Evolutionary conservation across 2,329 filamentous ascomycete species (phyloP), one percentile per base, ranked within the genome.

Genomic region (Colletotrichum acutatum): DNA sequence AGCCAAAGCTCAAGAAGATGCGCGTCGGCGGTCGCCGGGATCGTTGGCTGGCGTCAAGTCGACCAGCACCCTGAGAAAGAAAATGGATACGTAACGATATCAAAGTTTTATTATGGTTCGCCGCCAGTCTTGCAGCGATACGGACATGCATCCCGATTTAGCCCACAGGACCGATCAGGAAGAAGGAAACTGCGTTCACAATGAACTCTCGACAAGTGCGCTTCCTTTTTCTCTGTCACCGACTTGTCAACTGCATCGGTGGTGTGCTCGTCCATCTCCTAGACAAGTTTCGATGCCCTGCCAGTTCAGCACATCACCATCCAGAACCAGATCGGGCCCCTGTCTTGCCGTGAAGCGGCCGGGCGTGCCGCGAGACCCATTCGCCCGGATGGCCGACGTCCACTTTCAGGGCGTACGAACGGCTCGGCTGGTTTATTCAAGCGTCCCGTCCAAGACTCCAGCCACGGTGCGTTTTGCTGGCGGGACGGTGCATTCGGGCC

Each of bases 1-100:
- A 60, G 71, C 37, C 66, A 56, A 56, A 72, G 66, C 71, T 70
- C 28, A 60, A 16, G 11, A 42, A 56, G 59, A 70, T 70, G 60
- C 11, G 53, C 54, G 52, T 30, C 32, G 56, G 37, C 30, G 56
- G 19, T 49, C 56, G 22, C 60, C 54, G 24, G 42, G 52, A 57
- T 63, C 58, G 34, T 37, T 32, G 30, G 32, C 53, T 53, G 54
- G 61, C 22, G 57, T 62, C 37, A 37, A 63, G 56, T 49, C 42
- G 42, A 49, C 19, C 46, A 68, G 46, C 63, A 52, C 12, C 26
- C 58, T 37, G 16, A n/a, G 37, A 24, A 59, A 37, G 28, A 58
- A 54, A 24, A 24, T 11, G 52, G 46, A 64, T 37, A 64, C 59
- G 66, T 37, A 52, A 61, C 58, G n/a, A 72, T 32, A 63, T 72